phyloP scores from a whole-genome alignment of 495 filamentous ascomycete species.

The Letharia columbiana region DNA sequence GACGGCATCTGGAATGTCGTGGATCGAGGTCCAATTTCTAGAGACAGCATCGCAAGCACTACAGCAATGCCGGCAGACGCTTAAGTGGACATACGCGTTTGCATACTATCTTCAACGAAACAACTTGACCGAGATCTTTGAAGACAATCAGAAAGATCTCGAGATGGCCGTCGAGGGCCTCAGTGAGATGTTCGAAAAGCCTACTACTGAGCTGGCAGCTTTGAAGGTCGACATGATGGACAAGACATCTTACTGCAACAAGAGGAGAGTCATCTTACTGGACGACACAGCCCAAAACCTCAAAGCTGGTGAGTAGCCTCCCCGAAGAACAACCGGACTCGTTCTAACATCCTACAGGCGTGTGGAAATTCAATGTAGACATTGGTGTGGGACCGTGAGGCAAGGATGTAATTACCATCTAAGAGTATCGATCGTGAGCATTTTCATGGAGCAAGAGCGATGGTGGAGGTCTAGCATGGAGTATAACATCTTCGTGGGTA shows the following conservation, averaged over 20 bases:
- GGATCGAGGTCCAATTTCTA: slow-evolving; percentile 98
- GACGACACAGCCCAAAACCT: slow-evolving; percentile 88
- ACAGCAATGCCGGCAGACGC: slow-evolving; percentile 89
- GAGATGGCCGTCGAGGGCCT: slow-evolving; percentile 94
- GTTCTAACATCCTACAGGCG: slow-evolving; percentile 25
- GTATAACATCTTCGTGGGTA: background rate
- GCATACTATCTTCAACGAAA: slow-evolving; percentile 92
- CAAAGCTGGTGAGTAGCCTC: slow-evolving; percentile 59
- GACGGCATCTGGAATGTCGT: slow-evolving; percentile 86
- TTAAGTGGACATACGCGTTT: slow-evolving; percentile 99
- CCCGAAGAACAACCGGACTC: background rate
- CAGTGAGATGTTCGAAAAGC: slow-evolving; percentile 97
- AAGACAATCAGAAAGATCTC: slow-evolving; percentile 96
- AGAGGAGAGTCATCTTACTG: slow-evolving; percentile 78
- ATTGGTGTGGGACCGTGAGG: slow-evolving; percentile 17
- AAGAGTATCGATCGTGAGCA: slow-evolving; percentile 1
- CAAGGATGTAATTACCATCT: background rate
- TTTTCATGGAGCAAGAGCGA: slow-evolving; percentile 10
- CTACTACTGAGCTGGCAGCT: slow-evolving; percentile 68
- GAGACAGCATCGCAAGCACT: slow-evolving; percentile 86
- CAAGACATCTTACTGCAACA: slow-evolving; percentile 93
- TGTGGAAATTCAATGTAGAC: slow-evolving; percentile 34
- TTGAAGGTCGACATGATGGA: slow-evolving; percentile 97
- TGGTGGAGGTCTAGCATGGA: background rate
- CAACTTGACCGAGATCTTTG: slow-evolving; percentile 94